Conservation (phyloP, 805 yeast species). For the Spathaspora sp. region DNA sequence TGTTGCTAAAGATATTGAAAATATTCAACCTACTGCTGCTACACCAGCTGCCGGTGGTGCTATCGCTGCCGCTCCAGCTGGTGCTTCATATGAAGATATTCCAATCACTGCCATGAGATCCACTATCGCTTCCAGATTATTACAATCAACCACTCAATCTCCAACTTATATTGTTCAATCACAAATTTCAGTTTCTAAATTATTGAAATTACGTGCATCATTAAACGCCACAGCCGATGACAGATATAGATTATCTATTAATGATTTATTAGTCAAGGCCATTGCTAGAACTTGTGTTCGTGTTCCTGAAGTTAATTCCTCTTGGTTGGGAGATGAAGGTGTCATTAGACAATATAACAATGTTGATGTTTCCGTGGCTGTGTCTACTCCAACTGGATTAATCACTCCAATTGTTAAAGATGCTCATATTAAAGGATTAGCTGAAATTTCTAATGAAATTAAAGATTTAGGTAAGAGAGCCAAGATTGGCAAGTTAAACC, state of each 20-base stretch:
- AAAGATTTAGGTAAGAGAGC: slow-evolving; percentile 97
- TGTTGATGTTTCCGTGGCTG: slow-evolving; percentile 98
- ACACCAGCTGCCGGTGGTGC: slow-evolving; percentile 43
- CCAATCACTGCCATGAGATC: slow-evolving; percentile 92
- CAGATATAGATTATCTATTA: slow-evolving; percentile 85
- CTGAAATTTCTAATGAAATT: slow-evolving; percentile 73
- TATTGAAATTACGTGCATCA: slow-evolving; percentile 87
- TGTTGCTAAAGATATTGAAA: slow-evolving; percentile 85
- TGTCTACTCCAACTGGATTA: slow-evolving; percentile 95
- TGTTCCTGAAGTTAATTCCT: slow-evolving; percentile 92
- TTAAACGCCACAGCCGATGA: slow-evolving; percentile 83
- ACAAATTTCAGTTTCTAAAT: slow-evolving; percentile 79
- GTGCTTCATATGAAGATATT: slow-evolving; percentile 68
- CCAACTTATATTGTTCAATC: slow-evolving; percentile 95
- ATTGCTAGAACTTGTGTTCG: slow-evolving; percentile 83
- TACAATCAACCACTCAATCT: slow-evolving; percentile 77
- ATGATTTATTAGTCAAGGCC: slow-evolving; percentile 93
- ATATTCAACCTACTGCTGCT: slow-evolving; percentile 47
- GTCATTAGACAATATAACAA: slow-evolving; percentile 87
- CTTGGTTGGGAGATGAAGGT: slow-evolving; percentile 87
- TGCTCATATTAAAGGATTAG: slow-evolving; percentile 85
- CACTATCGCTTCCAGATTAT: slow-evolving; percentile 85
- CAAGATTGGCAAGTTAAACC: slow-evolving; percentile 84
- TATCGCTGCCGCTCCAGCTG: slow-evolving; percentile 44
- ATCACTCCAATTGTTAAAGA: slow-evolving; percentile 92